A percentile compares a stretch with the other conserved stretches of the same genome.
Evolutionary conservation across 192 early-diverging fungal genomes (phyloP).

Genomic region (Coemansia sp.): DNA sequence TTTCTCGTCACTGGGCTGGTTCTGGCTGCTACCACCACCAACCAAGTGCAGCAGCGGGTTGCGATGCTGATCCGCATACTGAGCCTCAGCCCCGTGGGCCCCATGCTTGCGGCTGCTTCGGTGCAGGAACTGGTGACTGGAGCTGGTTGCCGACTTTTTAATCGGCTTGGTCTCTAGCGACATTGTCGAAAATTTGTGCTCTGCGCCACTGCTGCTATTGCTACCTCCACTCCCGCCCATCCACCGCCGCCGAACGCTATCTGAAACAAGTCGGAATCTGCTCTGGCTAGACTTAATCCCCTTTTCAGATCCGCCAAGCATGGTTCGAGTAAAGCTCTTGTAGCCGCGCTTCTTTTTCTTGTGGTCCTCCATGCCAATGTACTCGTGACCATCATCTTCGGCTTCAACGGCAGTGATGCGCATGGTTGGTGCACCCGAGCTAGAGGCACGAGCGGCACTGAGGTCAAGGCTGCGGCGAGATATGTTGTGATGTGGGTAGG

Average conservation of each 20-base stretch:
- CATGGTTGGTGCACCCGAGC: conserved; percentile 38
- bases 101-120: background rate
- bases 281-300: conserved; percentile 10
- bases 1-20: background rate
- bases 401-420: conserved; percentile 50
- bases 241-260: conserved; percentile 46
- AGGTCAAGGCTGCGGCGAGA: conserved; percentile 38
- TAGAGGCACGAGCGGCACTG: conserved; percentile 29
- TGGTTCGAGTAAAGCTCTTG: conserved; percentile 26
- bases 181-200: conserved; percentile 4
- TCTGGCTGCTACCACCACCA: background rate
- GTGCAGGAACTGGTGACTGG: conserved; percentile 9
- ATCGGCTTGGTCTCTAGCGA: conserved; percentile 16
- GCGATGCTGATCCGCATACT: background rate
- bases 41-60: conserved; percentile 4
- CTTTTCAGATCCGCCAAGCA: conserved; percentile 34
- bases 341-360: conserved; percentile 41
- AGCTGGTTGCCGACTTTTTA: conserved; percentile 5
- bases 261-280: conserved; percentile 37
- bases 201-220: conserved; percentile 6
- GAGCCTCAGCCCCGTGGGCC: background rate
- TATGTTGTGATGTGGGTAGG: background rate
- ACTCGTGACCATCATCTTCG: conserved; percentile 47
- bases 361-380: conserved; percentile 26
- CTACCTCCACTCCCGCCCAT: conserved; percentile 25